Conservation (phyloP, 257 asterid species). For the Solanum gracilifrons region DNA sequence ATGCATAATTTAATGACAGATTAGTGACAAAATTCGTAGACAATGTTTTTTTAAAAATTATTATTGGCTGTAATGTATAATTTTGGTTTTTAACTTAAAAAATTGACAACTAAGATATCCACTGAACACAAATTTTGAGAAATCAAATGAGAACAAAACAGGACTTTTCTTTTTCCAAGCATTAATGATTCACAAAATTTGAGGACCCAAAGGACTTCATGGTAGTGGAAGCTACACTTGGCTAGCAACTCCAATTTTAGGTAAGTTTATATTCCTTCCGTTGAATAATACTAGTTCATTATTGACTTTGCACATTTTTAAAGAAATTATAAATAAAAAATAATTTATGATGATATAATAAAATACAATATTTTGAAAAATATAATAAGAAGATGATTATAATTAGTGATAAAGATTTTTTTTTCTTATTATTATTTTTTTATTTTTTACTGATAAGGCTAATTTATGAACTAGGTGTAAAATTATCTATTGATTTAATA, state of each 20-base stretch:
- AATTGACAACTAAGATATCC: slow-evolving; percentile 24
- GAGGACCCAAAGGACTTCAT: slow-evolving; percentile 33
- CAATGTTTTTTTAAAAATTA: too few relatives aligned
- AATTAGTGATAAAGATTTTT: too few relatives aligned
- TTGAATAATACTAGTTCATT: too few relatives aligned
- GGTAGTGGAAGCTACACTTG: slow-evolving; percentile 41
- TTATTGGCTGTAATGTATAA: neutral
- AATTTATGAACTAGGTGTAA: too few relatives aligned
- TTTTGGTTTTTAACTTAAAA: neutral
- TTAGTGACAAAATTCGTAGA: neutral
- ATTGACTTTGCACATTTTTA: too few relatives aligned
- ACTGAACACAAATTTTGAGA: slow-evolving; percentile 22
- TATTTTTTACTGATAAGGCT: neutral
- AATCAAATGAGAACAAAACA: slow-evolving; percentile 9
- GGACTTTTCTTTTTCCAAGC: slow-evolving; percentile 41
- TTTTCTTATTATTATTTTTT: too few relatives aligned
- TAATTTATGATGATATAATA: too few relatives aligned
- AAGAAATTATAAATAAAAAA: too few relatives aligned
- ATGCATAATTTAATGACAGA: neutral
- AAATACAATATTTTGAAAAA: too few relatives aligned
- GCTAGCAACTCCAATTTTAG: slow-evolving; percentile 1
- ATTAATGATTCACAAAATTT: slow-evolving; percentile 43
- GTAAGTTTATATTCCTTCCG: neutral
- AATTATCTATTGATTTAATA: too few relatives aligned
- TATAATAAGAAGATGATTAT: too few relatives aligned